A percentile compares a stretch with the other conserved stretches of the same genome.
Conservation (phyloP, 2,329 filamentous ascomycete genomes). For the Paecilomyces formosus region DNA sequence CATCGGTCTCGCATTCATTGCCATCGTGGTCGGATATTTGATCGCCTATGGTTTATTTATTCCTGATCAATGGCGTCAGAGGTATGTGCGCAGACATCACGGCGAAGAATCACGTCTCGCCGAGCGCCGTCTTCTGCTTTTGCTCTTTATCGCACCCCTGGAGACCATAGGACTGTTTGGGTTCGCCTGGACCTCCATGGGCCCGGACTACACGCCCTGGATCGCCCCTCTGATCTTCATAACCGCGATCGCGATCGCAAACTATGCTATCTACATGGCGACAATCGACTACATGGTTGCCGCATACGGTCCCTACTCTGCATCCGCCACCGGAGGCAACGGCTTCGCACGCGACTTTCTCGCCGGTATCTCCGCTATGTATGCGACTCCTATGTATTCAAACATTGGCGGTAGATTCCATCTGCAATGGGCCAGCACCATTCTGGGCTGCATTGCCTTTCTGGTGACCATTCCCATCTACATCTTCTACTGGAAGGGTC, state of each 20-base stretch:
- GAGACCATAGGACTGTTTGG: conserved; percentile 53
- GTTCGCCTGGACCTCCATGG: conserved; percentile 54
- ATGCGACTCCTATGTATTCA: conserved; percentile 44
- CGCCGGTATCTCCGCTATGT: conserved; percentile 55
- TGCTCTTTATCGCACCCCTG: conserved; percentile 53
- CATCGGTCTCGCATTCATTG: conserved; percentile 48
- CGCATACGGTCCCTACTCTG: conserved; percentile 59
- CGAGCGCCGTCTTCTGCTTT: conserved; percentile 50
- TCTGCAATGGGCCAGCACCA: conserved; percentile 55
- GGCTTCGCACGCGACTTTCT: conserved; percentile 59
- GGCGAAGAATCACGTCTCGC: conserved; percentile 27
- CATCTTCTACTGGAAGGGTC: conserved; percentile 60
- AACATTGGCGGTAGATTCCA: conserved; percentile 50
- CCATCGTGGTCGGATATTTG: conserved; percentile 52
- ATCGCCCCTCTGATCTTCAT: conserved; percentile 55
- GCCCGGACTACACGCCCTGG: conserved; percentile 50
- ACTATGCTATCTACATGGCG: conserved; percentile 57
- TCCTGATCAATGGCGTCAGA: conserved; percentile 36
- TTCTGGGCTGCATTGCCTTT: conserved; percentile 56
- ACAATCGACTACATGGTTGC: conserved; percentile 63
- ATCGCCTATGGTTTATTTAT: conserved; percentile 53
- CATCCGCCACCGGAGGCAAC: conserved; percentile 62
- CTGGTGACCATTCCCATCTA: conserved; percentile 56
- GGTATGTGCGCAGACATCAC: conserved; percentile 31
- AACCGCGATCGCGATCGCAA: conserved; percentile 55